Base-by-base conservation (phyloP, 768 basidiomycete genomes). In the Mycena haematopus region DNA sequence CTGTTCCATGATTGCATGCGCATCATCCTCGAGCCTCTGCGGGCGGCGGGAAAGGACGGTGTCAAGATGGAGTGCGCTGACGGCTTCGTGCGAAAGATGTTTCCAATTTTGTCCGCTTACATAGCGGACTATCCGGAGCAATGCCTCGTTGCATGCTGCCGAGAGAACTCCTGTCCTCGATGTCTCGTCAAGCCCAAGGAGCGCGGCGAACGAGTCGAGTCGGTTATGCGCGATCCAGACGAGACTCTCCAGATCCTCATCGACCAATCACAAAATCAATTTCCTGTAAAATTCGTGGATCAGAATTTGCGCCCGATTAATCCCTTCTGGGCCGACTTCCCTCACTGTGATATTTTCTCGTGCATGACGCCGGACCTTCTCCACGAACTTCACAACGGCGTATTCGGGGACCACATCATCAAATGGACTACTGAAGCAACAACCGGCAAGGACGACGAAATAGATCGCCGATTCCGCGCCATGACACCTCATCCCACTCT, bases 321-420 rank as follows among this genome's bases (percentile, higher is more conserved):
- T 40, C 80, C 78, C 4, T 82, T 81, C 66, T 82, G 80, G 81
- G 42, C 45, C 0, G 63, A 76, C 36, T 67, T 82, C 79, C 35
- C 52, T 11, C 52, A 53, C 21, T 53, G 52, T 38, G 17, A 53
- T 10, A 53, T 53, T 9, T 53, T 53, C 15, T 53, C 52, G 3
- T 53, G 24, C 17, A 53, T 42, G 52, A 53, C 52, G 1, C 52
- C 52, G 15, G 52, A 53, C 52, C 14, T 53, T 0, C 75, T 84
- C 6, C 82, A 84, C 65, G 80, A 84, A 63, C 64, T 83, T 0
- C 79, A 83, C 67, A 81, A 84, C 58, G 82, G 82, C 0, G 60
- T 82, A 17, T 80, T 83, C 73, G 79, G 79, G 45, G 77, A 81
- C 54, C 80, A 83, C 31, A 42, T 53, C 10, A 25, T 53, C 13